A percentile compares a stretch with the other conserved stretches of the same genome.
These are phyloP conservation scores for Chaetomium fimeti DNA, from an alignment of 495 filamentous ascomycete species.

Conservation along the genomic window DNA sequence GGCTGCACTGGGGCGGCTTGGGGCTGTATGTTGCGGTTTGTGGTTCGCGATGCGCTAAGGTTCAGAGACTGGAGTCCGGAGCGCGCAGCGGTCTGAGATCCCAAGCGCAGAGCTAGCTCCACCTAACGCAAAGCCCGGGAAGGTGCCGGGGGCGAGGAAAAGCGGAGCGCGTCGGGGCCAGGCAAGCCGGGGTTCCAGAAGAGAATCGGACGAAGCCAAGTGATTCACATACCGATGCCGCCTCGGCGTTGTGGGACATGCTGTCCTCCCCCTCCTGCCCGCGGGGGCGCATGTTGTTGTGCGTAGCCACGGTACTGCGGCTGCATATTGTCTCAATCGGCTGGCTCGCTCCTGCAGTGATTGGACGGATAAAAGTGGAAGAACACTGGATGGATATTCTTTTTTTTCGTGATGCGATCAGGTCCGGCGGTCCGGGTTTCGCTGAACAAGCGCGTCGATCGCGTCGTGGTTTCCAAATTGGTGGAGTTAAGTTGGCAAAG, in stretches of 20 bases:
- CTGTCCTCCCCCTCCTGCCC: constrained; percentile 27
- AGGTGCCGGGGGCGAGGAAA: constrained; percentile 19
- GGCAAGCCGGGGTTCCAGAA: constrained; percentile 13
- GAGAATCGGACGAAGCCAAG: constrained; percentile 20
- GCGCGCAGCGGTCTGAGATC: constrained; percentile 12
- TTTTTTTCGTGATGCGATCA: not conserved
- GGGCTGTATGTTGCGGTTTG: not conserved
- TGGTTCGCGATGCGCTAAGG: not conserved
- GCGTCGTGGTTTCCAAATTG: constrained; percentile 29
- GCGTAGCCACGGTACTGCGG: constrained; percentile 48
- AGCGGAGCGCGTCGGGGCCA: constrained; percentile 24
- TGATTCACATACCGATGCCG: constrained; percentile 49
- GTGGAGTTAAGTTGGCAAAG: constrained; percentile 20
- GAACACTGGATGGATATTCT: not conserved
- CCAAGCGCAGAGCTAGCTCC: constrained; percentile 22
- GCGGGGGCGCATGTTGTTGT: constrained; percentile 40
- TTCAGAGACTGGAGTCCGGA: constrained; percentile 8
- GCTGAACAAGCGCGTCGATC: constrained; percentile 26
- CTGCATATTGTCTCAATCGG: constrained; percentile 41
- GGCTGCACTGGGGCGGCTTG: not conserved
- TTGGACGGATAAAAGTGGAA: not conserved
- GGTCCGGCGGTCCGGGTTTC: constrained; percentile 13
- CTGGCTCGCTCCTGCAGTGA: not conserved
- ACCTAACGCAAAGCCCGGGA: constrained; percentile 8
- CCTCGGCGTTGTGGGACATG: constrained; percentile 46